phyloP scores from a whole-genome alignment of 1,284 basidiomycete species.

The Sporisorium reilianum region DNA sequence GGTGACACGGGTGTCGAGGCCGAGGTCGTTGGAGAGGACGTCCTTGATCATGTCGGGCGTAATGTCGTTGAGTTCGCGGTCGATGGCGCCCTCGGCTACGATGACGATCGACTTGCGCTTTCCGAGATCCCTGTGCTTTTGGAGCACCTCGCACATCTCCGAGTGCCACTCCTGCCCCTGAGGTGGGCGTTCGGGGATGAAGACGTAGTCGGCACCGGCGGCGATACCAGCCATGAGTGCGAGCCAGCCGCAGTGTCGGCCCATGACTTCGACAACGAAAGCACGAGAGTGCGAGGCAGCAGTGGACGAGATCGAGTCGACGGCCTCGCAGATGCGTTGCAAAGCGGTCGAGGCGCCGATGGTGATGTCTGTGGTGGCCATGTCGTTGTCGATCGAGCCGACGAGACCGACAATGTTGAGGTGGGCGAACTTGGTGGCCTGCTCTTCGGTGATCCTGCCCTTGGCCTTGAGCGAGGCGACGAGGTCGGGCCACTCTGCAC shows the following conservation, averaged over 20 bases:
- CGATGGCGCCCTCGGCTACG: constrained; percentile 94
- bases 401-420: constrained; percentile 97
- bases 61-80: constrained; percentile 88
- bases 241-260: constrained; percentile 96
- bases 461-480: constrained; percentile 78
- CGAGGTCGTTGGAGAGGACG: constrained; percentile 85
- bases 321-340: constrained; percentile 94
- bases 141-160: constrained; percentile 89
- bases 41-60: constrained; percentile 89
- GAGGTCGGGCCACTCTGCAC: constrained; percentile 91
- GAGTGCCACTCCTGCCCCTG: constrained; percentile 84
- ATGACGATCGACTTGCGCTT: constrained; percentile 99
- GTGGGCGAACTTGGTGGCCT: constrained; percentile 79
- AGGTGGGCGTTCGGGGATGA: constrained; percentile 94
- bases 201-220: constrained; percentile 95
- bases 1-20: constrained; percentile 96
- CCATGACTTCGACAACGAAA: constrained; percentile 99
- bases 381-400: constrained; percentile 98
- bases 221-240: constrained; percentile 92
- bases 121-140: constrained; percentile 87
- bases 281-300: constrained; percentile 95
- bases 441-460: constrained; percentile 80
- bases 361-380: constrained; percentile 96
- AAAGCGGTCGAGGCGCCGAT: constrained; percentile 96
- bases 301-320: constrained; percentile 98